These are phyloP conservation scores for Beauveria brongniartii DNA, from an alignment of 2,329 filamentous ascomycete genomes.

Conservation along the genomic window DNA sequence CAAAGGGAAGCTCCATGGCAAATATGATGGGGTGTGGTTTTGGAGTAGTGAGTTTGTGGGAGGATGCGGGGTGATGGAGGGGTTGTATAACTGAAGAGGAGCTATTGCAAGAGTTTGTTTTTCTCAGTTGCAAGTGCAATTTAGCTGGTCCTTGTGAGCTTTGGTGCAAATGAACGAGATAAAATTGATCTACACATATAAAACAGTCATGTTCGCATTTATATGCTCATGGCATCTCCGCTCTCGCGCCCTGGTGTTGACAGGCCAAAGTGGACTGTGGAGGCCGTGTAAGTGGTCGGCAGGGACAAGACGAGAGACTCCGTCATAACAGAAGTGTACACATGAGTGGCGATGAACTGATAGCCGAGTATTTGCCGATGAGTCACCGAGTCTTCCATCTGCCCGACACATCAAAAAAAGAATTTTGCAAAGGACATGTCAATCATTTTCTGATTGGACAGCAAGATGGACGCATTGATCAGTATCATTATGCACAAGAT, in stretches of 20 bases:
- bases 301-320: not conserved
- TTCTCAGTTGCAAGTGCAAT: not conserved
- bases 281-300: not conserved
- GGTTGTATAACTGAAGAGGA: not conserved
- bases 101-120: not conserved
- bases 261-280: not conserved
- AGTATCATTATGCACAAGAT: not conserved
- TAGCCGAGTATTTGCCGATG: not conserved
- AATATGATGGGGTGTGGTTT: not conserved
- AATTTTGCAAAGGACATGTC: not conserved
- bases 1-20: conserved; percentile 36
- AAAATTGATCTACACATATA: not conserved
- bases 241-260: conserved; percentile 5
- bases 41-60: not conserved
- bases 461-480: no score
- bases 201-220: not conserved
- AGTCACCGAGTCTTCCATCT: not conserved
- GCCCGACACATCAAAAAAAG: not conserved
- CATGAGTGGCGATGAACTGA: not conserved
- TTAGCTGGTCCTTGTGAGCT: no score
- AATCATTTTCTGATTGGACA: not conserved
- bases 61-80: not conserved
- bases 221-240: not conserved
- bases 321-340: not conserved
- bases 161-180: not conserved